Conservation (phyloP, 768 basidiomycete genomes). For the Amyloporia xantha region DNA sequence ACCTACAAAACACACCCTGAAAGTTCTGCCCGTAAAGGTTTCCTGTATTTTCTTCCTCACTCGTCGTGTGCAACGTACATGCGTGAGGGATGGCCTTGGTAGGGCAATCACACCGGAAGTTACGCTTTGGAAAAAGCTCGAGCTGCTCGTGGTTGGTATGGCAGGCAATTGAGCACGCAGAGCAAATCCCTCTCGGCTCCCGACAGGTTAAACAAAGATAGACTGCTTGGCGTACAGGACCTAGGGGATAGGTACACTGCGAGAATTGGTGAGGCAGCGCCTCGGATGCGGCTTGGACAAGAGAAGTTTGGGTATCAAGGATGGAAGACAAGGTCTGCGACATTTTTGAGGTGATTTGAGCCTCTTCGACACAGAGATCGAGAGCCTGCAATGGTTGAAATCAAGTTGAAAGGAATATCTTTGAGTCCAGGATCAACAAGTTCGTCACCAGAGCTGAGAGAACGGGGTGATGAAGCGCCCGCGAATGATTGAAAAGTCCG, state of each 20-base stretch:
- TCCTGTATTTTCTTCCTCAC: constrained; percentile 46
- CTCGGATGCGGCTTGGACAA: constrained; percentile 33
- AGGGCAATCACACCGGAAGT: constrained; percentile 82
- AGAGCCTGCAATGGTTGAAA: too few species aligned
- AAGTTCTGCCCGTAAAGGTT: constrained; percentile 79
- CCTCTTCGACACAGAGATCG: too few species aligned
- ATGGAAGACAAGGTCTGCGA: constrained; percentile 24
- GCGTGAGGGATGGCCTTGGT: constrained; percentile 52
- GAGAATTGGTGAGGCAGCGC: constrained; percentile 38
- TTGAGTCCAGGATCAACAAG: too few species aligned
- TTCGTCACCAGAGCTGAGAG: too few species aligned
- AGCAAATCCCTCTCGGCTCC: constrained; percentile 63
- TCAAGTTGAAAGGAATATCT: too few species aligned
- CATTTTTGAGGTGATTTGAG: too few species aligned
- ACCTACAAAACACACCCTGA: constrained; percentile 64
- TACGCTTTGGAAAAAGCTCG: constrained; percentile 81
- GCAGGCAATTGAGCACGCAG: constrained; percentile 81
- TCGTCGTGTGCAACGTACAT: constrained; percentile 54
- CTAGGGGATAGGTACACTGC: constrained; percentile 34
- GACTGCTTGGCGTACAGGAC: constrained; percentile 59
- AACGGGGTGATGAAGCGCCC: too few species aligned
- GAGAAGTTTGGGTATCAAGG: constrained; percentile 25
- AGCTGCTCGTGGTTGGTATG: constrained; percentile 84
- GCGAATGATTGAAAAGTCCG: too few species aligned
- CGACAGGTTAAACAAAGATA: constrained; percentile 77